phyloP scores from a whole-genome alignment of 2,329 filamentous ascomycete genomes.

The Ceratocystis variospora region DNA sequence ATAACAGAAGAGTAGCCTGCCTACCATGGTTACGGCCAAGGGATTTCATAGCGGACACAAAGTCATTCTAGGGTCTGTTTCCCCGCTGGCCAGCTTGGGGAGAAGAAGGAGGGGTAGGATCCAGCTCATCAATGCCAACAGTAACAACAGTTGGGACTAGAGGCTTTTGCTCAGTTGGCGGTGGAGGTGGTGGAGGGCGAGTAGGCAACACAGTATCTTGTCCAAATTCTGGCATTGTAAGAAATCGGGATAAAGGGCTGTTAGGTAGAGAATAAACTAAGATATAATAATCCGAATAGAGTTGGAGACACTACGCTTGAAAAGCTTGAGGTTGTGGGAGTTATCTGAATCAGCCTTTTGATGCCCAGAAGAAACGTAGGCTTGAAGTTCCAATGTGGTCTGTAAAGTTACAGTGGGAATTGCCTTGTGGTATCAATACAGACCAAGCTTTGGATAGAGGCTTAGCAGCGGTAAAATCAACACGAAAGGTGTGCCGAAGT shows the following conservation, averaged over 20 bases:
- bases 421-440: not conserved
- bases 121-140: not conserved
- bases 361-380: not conserved
- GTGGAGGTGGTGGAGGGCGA: not conserved
- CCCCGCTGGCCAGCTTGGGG: not conserved
- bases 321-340: not conserved
- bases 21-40: constrained; percentile 16
- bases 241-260: not conserved
- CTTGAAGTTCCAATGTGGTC: not conserved
- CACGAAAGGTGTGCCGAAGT: not conserved
- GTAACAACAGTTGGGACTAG: not conserved
- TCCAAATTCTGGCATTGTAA: not conserved
- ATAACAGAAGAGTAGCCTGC: not conserved
- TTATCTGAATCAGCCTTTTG: no score
- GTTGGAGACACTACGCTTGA: not conserved
- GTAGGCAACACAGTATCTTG: constrained; percentile 5
- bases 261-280: not conserved
- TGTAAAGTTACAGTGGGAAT: not conserved
- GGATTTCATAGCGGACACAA: constrained; percentile 19
- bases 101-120: not conserved
- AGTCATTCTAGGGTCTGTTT: constrained; percentile 18
- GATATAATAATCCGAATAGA: constrained; percentile 1
- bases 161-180: not conserved
- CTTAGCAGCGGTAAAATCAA: not conserved
- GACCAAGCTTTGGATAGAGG: not conserved